phyloP scores from a whole-genome alignment of 1,284 basidiomycete species.

The Sanghuangporus sanghuang region DNA sequence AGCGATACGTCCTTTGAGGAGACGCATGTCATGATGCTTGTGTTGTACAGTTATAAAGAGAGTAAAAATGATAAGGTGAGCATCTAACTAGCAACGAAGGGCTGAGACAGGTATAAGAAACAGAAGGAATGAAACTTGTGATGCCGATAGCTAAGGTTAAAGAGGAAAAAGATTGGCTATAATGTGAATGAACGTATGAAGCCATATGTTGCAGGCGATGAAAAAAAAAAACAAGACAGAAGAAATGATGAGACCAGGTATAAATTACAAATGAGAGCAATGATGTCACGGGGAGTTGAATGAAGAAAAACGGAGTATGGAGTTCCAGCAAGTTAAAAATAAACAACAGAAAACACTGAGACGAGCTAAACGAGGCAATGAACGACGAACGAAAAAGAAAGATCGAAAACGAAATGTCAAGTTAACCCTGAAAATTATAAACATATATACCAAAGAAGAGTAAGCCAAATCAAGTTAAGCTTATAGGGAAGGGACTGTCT shows the following conservation, averaged over 20 bases:
- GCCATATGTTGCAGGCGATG: background rate
- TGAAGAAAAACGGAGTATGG: background rate
- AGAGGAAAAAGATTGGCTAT: background rate
- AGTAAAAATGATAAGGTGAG: background rate
- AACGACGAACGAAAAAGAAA: constrained; percentile 21
- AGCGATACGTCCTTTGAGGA: background rate
- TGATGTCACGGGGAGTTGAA: background rate
- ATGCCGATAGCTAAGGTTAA: background rate
- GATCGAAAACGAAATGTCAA: constrained; percentile 6
- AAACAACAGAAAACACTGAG: constrained; percentile 21
- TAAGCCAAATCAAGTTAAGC: background rate
- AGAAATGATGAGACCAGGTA: background rate
- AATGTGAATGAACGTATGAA: constrained; percentile 2
- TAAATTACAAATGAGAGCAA: constrained; percentile 4
- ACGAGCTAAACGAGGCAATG: constrained; percentile 18
- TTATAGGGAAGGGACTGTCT: background rate
- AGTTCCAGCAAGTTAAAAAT: constrained; percentile 13
- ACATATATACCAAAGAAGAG: background rate
- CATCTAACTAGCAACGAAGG: background rate
- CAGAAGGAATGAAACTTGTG: background rate
- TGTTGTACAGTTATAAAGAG: constrained; percentile 10
- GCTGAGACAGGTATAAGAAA: background rate
- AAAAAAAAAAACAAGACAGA: background rate
- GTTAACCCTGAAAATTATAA: background rate
- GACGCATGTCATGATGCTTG: constrained; percentile 9